Evolutionary conservation across 192 early-diverging fungal genomes (phyloP).

Genomic region (Coemansia erecta): DNA sequence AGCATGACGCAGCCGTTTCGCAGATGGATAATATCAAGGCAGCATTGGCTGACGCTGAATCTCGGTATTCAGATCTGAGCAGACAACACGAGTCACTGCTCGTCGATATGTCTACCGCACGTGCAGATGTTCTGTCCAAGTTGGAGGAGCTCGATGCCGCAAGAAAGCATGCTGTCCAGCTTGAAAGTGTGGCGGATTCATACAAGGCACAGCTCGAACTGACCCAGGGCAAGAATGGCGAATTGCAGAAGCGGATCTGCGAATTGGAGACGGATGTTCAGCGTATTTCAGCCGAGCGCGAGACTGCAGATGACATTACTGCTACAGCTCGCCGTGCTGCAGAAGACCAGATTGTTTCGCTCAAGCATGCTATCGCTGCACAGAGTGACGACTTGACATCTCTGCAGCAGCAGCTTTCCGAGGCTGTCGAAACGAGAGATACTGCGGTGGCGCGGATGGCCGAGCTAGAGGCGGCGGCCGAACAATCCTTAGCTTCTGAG

Average conservation of each 20-base stretch:
- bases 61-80: background rate
- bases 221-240: background rate
- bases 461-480: background rate
- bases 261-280: background rate
- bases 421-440: background rate
- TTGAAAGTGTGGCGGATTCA: background rate
- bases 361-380: background rate
- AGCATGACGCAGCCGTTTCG: background rate
- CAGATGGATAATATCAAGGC: constrained; percentile 3
- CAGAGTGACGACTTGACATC: background rate
- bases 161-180: background rate
- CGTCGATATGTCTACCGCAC: background rate
- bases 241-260: background rate
- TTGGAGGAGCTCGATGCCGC: background rate
- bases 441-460: background rate
- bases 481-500: background rate
- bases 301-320: background rate
- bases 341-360: background rate
- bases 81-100: background rate
- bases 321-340: background rate
- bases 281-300: background rate
- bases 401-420: background rate
- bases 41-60: background rate
- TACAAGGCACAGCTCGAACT: background rate
- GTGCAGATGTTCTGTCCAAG: background rate